Evolutionary conservation across 2,329 filamentous ascomycete genomes (phyloP).

Genomic region (Macrophomina pseudophaseolina): DNA sequence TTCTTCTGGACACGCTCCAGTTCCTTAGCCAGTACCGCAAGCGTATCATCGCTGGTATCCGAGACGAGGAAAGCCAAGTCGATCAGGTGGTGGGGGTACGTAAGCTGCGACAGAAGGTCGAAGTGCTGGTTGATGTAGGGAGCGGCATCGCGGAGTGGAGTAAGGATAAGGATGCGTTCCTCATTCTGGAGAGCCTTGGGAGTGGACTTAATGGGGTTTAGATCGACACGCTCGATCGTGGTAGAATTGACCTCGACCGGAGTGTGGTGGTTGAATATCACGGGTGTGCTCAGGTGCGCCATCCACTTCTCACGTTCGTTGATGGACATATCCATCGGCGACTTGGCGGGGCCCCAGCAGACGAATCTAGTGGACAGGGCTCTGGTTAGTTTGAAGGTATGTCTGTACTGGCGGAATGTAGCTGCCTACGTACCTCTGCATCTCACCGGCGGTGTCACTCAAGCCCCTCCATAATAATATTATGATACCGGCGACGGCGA

Average conservation of each 20-base stretch:
- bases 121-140: slow-evolving; percentile 87
- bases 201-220: slow-evolving; percentile 85
- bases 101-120: slow-evolving; percentile 85
- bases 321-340: slow-evolving; percentile 92
- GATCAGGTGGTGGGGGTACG: slow-evolving; percentile 93
- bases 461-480: slow-evolving; percentile 89
- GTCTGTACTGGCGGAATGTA: not conserved
- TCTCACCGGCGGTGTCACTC: slow-evolving; percentile 77
- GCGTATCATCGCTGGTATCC: slow-evolving; percentile 88
- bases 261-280: slow-evolving; percentile 94
- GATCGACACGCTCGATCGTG: slow-evolving; percentile 78
- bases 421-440: slow-evolving; percentile 75
- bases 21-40: slow-evolving; percentile 83
- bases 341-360: slow-evolving; percentile 92
- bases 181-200: slow-evolving; percentile 77
- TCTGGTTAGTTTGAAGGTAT: not conserved
- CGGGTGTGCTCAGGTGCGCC: slow-evolving; percentile 85
- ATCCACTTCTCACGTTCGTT: slow-evolving; percentile 94
- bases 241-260: slow-evolving; percentile 82
- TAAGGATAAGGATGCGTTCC: slow-evolving; percentile 89
- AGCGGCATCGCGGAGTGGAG: slow-evolving; percentile 88
- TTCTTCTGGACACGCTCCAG: slow-evolving; percentile 83
- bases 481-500: slow-evolving; percentile 72
- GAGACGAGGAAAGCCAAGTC: slow-evolving; percentile 94
- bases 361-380: slow-evolving; percentile 73